These are phyloP conservation scores for Podila verticillata DNA, from an alignment of 192 early-diverging fungal genomes.

Conservation along the genomic window DNA sequence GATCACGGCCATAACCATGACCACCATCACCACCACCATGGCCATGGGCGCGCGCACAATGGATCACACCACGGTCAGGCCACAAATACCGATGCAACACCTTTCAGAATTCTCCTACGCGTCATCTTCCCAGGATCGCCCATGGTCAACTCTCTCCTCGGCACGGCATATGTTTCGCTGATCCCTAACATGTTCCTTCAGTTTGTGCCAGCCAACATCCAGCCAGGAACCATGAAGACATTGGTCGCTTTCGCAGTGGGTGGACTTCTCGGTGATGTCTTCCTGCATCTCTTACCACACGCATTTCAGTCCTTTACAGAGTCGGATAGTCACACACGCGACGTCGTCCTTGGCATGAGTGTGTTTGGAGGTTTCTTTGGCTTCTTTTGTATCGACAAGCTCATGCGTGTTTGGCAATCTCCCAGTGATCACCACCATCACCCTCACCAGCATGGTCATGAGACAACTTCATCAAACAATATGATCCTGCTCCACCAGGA, in stretches of 20 bases:
- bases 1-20: no score
- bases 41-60: no score
- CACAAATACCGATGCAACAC: no score
- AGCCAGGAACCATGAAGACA: conserved; percentile 66
- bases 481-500: neutral
- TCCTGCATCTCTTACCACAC: conserved; percentile 85
- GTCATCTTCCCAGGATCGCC: conserved; percentile 66
- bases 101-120: conserved; percentile 42
- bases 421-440: conserved; percentile 44
- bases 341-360: conserved; percentile 74
- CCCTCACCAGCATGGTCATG: conserved; percentile 27
- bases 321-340: conserved; percentile 59
- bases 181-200: conserved; percentile 84
- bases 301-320: conserved; percentile 63
- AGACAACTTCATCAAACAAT: conserved; percentile 22
- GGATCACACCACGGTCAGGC: no score
- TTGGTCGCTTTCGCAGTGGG: conserved; percentile 90
- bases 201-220: conserved; percentile 75
- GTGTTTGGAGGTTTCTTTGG: conserved; percentile 80
- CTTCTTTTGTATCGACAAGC: conserved; percentile 86
- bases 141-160: conserved; percentile 72
- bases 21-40: no score
- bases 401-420: conserved; percentile 70
- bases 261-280: conserved; percentile 85
- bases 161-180: conserved; percentile 82